Percentiles rank a stretch among this genome's conserved stretches.
phyloP scores from a whole-genome alignment of 225 moss, liverwort and hornwort species.

The Thuidium tamariscinum region DNA sequence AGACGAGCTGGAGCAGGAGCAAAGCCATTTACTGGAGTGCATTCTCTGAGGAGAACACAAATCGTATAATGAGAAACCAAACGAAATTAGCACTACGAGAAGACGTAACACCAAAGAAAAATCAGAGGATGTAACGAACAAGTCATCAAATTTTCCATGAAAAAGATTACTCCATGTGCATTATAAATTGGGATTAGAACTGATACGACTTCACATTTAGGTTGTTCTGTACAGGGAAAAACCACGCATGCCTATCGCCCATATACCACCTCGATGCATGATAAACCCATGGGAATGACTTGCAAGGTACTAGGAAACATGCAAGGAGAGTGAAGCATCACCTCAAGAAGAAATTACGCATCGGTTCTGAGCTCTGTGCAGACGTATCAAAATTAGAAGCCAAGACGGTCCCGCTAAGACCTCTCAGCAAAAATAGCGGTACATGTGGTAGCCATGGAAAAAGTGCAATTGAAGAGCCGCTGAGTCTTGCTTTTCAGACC shows the following conservation, averaged over 20 bases:
- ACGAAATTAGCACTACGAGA: background rate
- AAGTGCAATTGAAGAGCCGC: background rate
- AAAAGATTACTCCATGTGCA: background rate
- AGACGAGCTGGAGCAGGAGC: slow-evolving; percentile 34
- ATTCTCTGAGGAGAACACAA: background rate
- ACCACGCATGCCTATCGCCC: background rate
- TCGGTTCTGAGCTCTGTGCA: background rate
- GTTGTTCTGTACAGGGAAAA: background rate
- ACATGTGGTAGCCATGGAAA: background rate
- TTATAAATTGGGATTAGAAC: background rate
- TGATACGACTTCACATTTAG: background rate
- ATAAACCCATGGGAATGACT: background rate
- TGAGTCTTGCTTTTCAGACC: background rate
- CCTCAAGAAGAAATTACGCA: background rate
- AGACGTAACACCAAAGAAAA: background rate
- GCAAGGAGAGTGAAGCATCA: background rate
- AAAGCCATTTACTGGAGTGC: slow-evolving; percentile 12
- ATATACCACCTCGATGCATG: background rate
- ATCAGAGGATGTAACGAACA: background rate
- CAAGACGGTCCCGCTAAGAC: background rate
- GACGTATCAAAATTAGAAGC: background rate
- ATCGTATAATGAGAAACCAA: background rate
- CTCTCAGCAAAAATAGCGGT: background rate
- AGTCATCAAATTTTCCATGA: background rate
- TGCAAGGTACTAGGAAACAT: background rate